These are phyloP conservation scores for Ustilago cynodontis DNA, from an alignment of 1,284 basidiomycete species.

Conservation along the genomic window DNA sequence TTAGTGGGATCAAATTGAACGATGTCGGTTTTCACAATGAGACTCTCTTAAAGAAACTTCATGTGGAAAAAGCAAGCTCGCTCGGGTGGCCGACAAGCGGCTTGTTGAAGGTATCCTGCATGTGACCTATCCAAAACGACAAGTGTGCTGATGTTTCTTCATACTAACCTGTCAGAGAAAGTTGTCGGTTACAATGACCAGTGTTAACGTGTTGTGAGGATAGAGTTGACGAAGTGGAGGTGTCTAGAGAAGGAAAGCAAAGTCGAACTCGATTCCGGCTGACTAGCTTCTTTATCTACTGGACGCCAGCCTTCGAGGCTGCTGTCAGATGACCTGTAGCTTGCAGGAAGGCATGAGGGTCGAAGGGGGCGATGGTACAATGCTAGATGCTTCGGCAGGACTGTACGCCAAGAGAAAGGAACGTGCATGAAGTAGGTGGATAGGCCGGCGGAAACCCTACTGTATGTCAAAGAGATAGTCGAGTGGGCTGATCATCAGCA, in stretches of 20 bases:
- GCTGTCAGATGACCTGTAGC: neutral
- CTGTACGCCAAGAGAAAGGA: neutral
- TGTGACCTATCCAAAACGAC: neutral
- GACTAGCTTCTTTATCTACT: neutral
- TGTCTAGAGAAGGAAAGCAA: neutral
- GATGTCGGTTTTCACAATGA: neutral
- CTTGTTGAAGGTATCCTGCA: neutral
- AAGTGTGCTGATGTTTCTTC: neutral
- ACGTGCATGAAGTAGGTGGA: neutral
- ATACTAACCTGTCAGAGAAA: constrained; percentile 7
- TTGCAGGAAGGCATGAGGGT: neutral
- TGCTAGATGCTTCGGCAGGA: neutral
- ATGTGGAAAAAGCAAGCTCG: constrained; percentile 1
- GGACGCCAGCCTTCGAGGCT: neutral
- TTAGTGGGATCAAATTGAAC: neutral
- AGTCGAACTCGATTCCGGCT: constrained; percentile 3
- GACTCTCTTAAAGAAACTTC: neutral
- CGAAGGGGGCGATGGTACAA: neutral
- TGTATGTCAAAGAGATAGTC: neutral
- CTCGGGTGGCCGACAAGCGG: neutral
- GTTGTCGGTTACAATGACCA: neutral
- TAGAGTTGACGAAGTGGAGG: neutral
- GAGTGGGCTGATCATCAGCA: neutral
- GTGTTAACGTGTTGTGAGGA: neutral
- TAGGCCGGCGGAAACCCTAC: neutral